Percentiles rank a stretch among this genome's conserved stretches.
These are phyloP conservation scores for Dryadomyces quercus-mongolicae DNA, from an alignment of 2,329 filamentous ascomycete genomes.

Conservation along the genomic window DNA sequence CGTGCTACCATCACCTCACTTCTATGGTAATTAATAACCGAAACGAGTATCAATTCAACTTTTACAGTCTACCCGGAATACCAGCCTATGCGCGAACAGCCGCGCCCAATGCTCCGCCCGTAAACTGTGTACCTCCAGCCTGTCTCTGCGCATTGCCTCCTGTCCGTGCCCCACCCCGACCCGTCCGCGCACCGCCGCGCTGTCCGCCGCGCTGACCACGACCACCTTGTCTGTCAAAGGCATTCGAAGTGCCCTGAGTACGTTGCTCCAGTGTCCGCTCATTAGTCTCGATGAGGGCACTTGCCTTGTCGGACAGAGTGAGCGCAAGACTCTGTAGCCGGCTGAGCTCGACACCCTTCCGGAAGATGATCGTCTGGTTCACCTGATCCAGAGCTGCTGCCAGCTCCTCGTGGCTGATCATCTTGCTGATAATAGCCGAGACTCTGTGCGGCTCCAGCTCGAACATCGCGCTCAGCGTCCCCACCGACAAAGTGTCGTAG, in stretches of 20 bases:
- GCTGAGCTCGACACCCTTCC: constrained; percentile 96
- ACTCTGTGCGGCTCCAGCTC: constrained; percentile 87
- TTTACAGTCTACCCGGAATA: neutral
- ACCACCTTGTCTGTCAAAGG: constrained; percentile 85
- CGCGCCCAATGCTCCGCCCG: constrained; percentile 64
- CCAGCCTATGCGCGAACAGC: constrained; percentile 44
- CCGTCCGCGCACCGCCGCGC: constrained; percentile 49
- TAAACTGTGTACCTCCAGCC: constrained; percentile 67
- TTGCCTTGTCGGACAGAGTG: constrained; percentile 91
- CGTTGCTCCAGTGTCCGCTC: constrained; percentile 95
- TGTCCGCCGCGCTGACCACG: constrained; percentile 58
- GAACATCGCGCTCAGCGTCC: constrained; percentile 85
- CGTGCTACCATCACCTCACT: too few species aligned
- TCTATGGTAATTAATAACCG: neutral
- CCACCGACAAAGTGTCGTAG: constrained; percentile 89
- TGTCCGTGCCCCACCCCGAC: constrained; percentile 46
- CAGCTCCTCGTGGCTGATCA: constrained; percentile 99
- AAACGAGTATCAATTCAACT: neutral
- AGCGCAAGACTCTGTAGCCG: constrained; percentile 90
- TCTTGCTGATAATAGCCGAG: constrained; percentile 90
- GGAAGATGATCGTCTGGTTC: constrained; percentile 94
- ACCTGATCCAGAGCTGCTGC: constrained; percentile 95
- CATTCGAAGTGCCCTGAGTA: constrained; percentile 89
- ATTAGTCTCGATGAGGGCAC: constrained; percentile 89
- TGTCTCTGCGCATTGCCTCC: constrained; percentile 51